Base-by-base conservation (phyloP, 2,329 filamentous ascomycete species). In the Colletotrichum sp. region DNA sequence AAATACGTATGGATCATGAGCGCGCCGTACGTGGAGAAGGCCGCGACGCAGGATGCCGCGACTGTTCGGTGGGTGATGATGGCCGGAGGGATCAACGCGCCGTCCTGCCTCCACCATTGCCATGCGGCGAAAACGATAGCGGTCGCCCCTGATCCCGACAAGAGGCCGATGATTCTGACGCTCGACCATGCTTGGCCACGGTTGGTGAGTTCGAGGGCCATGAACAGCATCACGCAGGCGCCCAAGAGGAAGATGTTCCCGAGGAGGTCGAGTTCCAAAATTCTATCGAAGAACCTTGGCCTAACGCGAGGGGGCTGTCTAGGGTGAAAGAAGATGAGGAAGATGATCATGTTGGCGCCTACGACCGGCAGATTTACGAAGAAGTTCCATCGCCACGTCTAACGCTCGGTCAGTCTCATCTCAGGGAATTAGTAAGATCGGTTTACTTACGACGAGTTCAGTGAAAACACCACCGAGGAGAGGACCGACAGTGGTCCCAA, bases 141-240 rank as follows among this genome's bases (percentile, higher is more conserved):
- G 5, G 82, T 79, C 8, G 81, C 76, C 10, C 75, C 79, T 12
- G 79, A 77, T 4, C 82, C 81, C 12, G 74, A 72, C 16, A 86
- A 77, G 0, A 86, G 78, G 0, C 85, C 85, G 65, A 90, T 87
- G 69, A 90, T 85, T 15, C 84, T 85, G 26, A 81, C 82, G 77
- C 84, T 85, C 30, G 79, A 81, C 89, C 88, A 90, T 2, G 84
- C 55, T 52, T 88, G 86, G 36, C 81, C 86, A 16, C 84, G 85
- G 5, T 87, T 85, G 21, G 87, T 87, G 83, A 84, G 87, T 69
- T 89, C 85, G 21, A 90, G 81, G 1, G 88, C 89, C 3, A 90
- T 82, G 73, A 90, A 83, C 8, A 89, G 79, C 79, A 87, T 86
- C 65, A 89, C 82, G 18, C 88, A 82, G 24, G 84, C 83, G 1